Evolutionary conservation across 176 grass and related monocot genomes (phyloP).

Genomic region (Urochloa ruziziensis): DNA sequence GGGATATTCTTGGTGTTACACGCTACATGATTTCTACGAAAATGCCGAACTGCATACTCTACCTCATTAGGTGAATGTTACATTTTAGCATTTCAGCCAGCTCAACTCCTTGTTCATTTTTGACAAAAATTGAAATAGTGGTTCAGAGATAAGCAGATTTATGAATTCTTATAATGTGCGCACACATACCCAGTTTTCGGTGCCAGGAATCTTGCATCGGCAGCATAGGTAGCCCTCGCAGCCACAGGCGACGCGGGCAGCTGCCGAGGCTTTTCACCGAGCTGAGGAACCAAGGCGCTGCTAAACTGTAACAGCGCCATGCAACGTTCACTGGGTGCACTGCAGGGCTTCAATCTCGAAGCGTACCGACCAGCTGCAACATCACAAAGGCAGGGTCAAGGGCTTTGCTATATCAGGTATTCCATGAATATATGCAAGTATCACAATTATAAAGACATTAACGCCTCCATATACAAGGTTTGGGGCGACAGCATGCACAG

Average conservation of each 20-base stretch:
- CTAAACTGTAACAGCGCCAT: constrained; percentile 63
- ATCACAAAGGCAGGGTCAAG: neutral
- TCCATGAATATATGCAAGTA: neutral
- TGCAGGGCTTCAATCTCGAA: neutral
- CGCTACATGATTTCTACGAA: no score
- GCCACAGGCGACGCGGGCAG: constrained; percentile 22
- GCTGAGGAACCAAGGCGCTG: constrained; percentile 53
- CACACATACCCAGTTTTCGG: constrained; percentile 48
- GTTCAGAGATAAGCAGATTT: neutral
- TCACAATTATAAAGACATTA: neutral
- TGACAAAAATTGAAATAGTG: neutral
- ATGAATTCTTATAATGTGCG: neutral
- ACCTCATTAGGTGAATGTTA: neutral
- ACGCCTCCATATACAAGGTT: no score
- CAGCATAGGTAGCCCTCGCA: constrained; percentile 26
- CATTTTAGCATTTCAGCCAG: neutral
- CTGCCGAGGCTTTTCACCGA: constrained; percentile 52
- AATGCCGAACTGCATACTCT: no score
- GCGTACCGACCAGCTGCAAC: neutral
- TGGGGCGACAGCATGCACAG: no score
- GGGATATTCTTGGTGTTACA: no score
- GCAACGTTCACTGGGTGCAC: neutral
- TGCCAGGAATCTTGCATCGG: constrained; percentile 29
- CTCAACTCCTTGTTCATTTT: neutral
- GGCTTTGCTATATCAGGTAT: neutral